Base-by-base conservation (phyloP, 2,329 filamentous ascomycete genomes). In the Amauroascus verrucosus region DNA sequence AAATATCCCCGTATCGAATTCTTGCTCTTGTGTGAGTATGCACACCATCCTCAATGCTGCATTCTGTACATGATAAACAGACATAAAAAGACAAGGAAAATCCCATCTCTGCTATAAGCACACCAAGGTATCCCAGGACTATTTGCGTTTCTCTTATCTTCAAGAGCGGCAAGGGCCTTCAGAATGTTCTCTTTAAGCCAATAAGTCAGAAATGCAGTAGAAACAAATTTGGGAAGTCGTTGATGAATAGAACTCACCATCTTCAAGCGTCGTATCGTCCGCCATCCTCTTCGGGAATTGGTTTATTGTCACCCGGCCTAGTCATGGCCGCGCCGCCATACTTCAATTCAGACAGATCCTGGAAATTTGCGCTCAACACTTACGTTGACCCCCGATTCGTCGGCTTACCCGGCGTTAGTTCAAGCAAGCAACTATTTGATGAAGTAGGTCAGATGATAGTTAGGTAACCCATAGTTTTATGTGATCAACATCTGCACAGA, bases 301-400 rank as follows among this genome's bases (percentile, higher is more conserved):
- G 64, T 47, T 64, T 67, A 57, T 66, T 66, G 55, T 71, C 63
- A 41, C 70, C 70, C 11, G 64, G 65, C 2, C 69, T 64, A 4
- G 65, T 61, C 20, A 60, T 62, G 6, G 66, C 60, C 6, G 57
- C 62, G 38, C 62, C 64, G 26, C 70, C 71, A 32, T 70, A 71
- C 44, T 66, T 64, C n/a, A 72, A 65, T 13, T 62, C 60, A 3
- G 63, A 60, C 9, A 3, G 63, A 60, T 8, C 68, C 62, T 11
- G 62, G 60, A 61, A 74, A 73, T 51, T 67, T 67, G 48, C 63
- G 61, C 26, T 69, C 62, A 26, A 64, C 70, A 53, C 64, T 63
- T 58, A 67, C 66, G 54, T 74, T 64, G 55, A 74, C 64, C 26
- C 70, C 70, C 20, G 71, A 72, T 57, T 74, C 71, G 20, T 62